Conservation (phyloP, 163 green algal genomes). For the Volvox carteri region DNA sequence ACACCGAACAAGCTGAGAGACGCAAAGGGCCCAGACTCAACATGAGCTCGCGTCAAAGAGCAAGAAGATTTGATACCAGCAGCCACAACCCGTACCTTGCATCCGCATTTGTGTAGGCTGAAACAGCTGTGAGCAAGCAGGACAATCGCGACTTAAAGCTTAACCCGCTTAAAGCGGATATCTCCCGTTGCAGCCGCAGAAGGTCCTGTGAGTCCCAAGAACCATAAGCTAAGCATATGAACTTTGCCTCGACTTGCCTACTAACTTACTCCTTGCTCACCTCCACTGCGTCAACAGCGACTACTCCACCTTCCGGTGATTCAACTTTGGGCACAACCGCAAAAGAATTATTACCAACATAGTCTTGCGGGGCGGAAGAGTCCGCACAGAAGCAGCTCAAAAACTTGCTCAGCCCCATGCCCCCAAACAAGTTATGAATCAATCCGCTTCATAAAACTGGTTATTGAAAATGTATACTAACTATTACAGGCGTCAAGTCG, state of each 20-base stretch:
- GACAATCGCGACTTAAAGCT: not conserved
- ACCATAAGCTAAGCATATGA: not conserved
- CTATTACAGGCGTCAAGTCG: too few relatives aligned
- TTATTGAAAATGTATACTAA: too few relatives aligned
- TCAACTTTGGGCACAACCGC: not conserved
- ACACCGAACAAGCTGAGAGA: conserved; percentile 1
- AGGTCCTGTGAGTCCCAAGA: not conserved
- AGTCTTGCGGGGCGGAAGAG: not conserved
- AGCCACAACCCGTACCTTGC: conserved; percentile 28
- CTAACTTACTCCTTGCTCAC: not conserved
- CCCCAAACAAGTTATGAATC: not conserved
- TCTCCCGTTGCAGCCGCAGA: not conserved
- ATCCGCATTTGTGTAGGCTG: not conserved
- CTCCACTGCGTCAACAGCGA: not conserved
- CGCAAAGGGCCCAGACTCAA: too few relatives aligned
- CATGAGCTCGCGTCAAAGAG: too few relatives aligned
- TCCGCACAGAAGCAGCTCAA: not conserved
- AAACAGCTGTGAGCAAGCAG: not conserved
- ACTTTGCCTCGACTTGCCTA: not conserved
- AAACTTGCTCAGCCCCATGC: not conserved
- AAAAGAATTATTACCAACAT: not conserved
- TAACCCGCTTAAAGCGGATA: conserved; percentile 1
- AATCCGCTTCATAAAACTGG: too few relatives aligned
- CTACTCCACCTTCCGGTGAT: not conserved
- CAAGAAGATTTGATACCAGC: too few relatives aligned